Evolutionary conservation across 148 eudicot genomes (phyloP), one percentile per base, ranked within the genome.

Genomic region (Dianthus caryophyllus): DNA sequence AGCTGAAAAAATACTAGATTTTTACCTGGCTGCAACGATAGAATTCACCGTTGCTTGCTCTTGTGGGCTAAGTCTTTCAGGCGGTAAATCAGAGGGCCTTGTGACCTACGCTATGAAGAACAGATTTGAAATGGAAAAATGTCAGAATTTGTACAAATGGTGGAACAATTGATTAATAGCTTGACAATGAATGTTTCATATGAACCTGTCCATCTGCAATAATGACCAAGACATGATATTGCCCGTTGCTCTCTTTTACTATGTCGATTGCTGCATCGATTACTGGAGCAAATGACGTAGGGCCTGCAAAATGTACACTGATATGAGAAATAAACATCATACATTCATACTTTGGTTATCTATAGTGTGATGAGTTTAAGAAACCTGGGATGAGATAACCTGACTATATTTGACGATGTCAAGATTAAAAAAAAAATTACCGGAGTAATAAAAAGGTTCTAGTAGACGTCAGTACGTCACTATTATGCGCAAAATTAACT

Each of bases 171-270:
- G 22, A 29, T 63, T 43, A 26, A 52, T 58, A 24, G 56, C 15
- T 63, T 69, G 71, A 59, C 39, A 44, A 54, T 16, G 16, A 18
- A 27, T 21, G 54, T n/a, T n/a, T n/a, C n/a, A n/a, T 47, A 67
- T 29, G 20, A 38, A 89, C 96, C 91, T 89, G 91, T 46, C 96
- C 96, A 75, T 86, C 96, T 66, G 91, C 96, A 36, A 89, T 59
- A 47, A 87, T 87, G 65, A 89, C 96, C 31, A 89, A 80, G 63
- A 89, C 91, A 75, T 89, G 96, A 75, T 89, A 89, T 72, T 89
- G 96, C 54, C 84, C 77, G 26, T 77, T 78, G 81, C 78, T 86
- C 71, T 52, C 64, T 71, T 83, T 83, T 65, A 89, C 96, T 57
- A 89, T 89, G 60, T 83, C 84, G 64, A 89, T 69, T 16, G 96